Base-by-base conservation (phyloP, 2,329 filamentous ascomycete genomes). In the Aureobasidium sp. region DNA sequence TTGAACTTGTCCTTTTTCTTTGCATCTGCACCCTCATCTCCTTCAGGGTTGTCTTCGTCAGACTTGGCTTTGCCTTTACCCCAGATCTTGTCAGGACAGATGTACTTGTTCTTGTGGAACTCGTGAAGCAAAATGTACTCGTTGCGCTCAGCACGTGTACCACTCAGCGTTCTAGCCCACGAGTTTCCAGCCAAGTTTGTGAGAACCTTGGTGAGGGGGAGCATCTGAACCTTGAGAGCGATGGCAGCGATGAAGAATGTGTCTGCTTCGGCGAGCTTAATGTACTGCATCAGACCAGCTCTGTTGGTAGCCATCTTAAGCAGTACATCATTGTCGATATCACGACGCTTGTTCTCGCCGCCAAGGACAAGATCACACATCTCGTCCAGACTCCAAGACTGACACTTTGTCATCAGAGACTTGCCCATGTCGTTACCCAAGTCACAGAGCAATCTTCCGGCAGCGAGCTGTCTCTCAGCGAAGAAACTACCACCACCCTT, bases 1-100 rank as follows among this genome's bases (percentile, higher is more conserved):
- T 99, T 97, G 80, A 89, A 99, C 76, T 97, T 99, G 77, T 99
- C 95, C 75, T 97, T 99, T 81, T 97, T 99, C 78, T 97, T 99
- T 63, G 83, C 84, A 65, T 91, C 89, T 2, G 73, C 77, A 9
- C 81, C 84, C 55, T 84, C 83, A 55, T 84, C 83, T 15, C 74
- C 81, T 27, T 87, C 89, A 52, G 90, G 88, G 8, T 88, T 86
- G 25, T 80, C 77, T 55, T 91, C 88, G 58, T 92, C 90, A 61
- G 91, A 88, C 16, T 77, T 77, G 53, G 85, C 82, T 63, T 90
- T 89, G 15, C 86, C 86, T 67, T 87, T 91, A 69, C 90, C 91
- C 49, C 82, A 87, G 67, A 91, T 86, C 76, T 99, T 99, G 77
- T 99, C 95, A 0, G 94, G 94, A 71, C 91, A 97, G 64, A 99